Evolutionary conservation across 306 rosid genomes (phyloP).

Genomic region (Cicer cuneatum): DNA sequence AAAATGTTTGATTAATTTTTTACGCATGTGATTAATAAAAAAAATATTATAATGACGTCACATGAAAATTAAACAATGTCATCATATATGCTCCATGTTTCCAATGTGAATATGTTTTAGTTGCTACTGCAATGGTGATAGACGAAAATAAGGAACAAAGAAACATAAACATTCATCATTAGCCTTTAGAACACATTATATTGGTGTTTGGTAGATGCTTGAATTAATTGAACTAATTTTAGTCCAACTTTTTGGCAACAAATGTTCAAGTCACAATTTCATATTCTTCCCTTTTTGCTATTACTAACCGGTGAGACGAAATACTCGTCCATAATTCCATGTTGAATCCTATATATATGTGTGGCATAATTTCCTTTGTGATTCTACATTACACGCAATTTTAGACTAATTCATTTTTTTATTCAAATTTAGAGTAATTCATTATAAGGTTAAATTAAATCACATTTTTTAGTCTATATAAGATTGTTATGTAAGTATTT

Average conservation of each 20-base stretch:
- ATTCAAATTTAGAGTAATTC: no score
- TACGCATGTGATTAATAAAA: no score
- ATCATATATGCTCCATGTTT: neutral
- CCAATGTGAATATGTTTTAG: constrained; percentile 43
- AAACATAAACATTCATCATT: constrained; percentile 16
- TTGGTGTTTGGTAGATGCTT: constrained; percentile 30
- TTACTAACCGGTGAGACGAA: constrained; percentile 27
- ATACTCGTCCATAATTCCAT: constrained; percentile 33
- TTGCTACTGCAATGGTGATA: constrained; percentile 17
- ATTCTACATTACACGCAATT: constrained; percentile 28
- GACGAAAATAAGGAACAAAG: constrained; percentile 33
- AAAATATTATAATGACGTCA: no score
- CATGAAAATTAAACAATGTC: neutral
- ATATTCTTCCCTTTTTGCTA: constrained; percentile 18
- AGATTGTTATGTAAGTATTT: no score
- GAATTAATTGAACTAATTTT: constrained; percentile 32
- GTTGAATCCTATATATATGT: constrained; percentile 19
- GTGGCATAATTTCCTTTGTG: constrained; percentile 25
- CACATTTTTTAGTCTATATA: no score
- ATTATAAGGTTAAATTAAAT: no score
- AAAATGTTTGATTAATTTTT: no score
- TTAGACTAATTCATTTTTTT: constrained; percentile 7
- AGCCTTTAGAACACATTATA: constrained; percentile 18
- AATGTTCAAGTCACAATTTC: constrained; percentile 46
- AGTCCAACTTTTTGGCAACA: constrained; percentile 49